These are phyloP conservation scores for Metschnikowia colocasiae DNA, from an alignment of 805 yeast genomes.

Conservation along the genomic window DNA sequence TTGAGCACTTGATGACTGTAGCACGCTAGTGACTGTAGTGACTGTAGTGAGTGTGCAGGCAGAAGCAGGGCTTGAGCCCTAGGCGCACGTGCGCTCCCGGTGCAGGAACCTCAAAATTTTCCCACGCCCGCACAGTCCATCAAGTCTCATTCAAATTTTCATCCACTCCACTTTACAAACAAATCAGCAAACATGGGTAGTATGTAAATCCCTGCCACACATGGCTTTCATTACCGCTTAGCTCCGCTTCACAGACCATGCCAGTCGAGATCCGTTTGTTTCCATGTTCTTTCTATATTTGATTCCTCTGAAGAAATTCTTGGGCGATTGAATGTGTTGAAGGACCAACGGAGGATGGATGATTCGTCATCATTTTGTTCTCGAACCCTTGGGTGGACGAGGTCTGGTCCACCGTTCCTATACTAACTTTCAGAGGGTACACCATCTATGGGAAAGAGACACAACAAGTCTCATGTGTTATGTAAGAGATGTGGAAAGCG, in stretches of 20 bases:
- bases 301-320: no score
- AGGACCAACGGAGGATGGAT: no score
- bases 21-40: no score
- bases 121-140: constrained; percentile 15
- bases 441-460: constrained; percentile 99
- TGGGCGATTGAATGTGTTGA: no score
- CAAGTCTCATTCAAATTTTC: constrained; percentile 14
- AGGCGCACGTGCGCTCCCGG: constrained; percentile 10
- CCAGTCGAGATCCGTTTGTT: no score
- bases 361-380: no score
- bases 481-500: constrained; percentile 99
- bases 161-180: constrained; percentile 16
- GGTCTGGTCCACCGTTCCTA: neutral
- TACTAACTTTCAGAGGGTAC: constrained; percentile 77
- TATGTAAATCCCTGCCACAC: constrained; percentile 44
- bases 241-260: no score
- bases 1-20: no score
- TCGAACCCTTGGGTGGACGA: no score
- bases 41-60: no score
- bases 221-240: neutral
- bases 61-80: constrained; percentile 17
- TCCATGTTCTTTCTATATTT: no score
- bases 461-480: constrained; percentile 98
- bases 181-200: constrained; percentile 62
- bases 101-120: constrained; percentile 16